A percentile compares a stretch with the other conserved stretches of the same genome.
Evolutionary conservation across 2,329 filamentous ascomycete genomes (phyloP).

Genomic region (Colletotrichum somersetense): DNA sequence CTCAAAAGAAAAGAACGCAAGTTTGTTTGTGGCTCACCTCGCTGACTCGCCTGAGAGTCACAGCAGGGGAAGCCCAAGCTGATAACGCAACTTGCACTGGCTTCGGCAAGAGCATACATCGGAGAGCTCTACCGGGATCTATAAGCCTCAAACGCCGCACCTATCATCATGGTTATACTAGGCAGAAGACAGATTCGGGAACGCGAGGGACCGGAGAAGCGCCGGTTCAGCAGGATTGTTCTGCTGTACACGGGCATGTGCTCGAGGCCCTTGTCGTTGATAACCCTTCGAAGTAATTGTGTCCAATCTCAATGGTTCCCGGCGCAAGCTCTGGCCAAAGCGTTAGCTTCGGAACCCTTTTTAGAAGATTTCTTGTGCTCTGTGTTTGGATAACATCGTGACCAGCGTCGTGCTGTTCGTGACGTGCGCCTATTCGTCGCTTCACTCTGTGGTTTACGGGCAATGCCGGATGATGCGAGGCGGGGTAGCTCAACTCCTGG

Average conservation of each 20-base stretch:
- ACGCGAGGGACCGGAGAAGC: background rate
- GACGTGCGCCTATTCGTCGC: background rate
- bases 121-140: background rate
- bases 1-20: background rate
- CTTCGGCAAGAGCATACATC: background rate
- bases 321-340: background rate
- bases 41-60: background rate
- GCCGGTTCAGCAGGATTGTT: background rate
- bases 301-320: background rate
- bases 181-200: background rate
- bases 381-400: background rate
- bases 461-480: background rate
- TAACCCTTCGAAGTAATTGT: background rate
- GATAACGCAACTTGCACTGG: constrained; percentile 17
- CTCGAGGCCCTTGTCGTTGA: background rate
- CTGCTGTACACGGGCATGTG: constrained; percentile 3
- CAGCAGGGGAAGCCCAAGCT: constrained; percentile 5
- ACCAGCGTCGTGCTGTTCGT: background rate
- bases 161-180: background rate
- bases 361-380: background rate
- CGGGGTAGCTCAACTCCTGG: background rate
- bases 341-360: background rate
- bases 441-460: background rate
- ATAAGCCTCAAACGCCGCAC: background rate
- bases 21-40: constrained; percentile 11